These are phyloP conservation scores for Pyracantha coccinea DNA, from an alignment of 331 rosid genomes.

Conservation along the genomic window DNA sequence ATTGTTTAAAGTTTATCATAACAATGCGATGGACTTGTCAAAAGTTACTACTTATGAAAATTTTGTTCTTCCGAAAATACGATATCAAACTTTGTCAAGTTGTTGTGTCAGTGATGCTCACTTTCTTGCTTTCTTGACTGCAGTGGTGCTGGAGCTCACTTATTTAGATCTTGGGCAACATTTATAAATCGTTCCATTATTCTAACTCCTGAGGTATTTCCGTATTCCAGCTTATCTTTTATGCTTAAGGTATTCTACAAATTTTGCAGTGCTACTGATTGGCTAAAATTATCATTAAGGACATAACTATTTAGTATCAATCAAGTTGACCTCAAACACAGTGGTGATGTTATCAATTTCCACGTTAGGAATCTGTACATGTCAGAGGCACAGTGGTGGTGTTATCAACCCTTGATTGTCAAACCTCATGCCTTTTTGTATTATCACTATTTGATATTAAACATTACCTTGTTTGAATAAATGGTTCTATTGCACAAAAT, in stretches of 20 bases:
- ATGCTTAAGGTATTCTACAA: background rate
- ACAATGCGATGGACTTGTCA: background rate
- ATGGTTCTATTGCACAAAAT: background rate
- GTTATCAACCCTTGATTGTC: background rate
- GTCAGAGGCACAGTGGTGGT: background rate
- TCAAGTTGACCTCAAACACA: background rate
- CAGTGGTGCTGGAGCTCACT: conserved; percentile 98
- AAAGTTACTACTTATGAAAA: background rate
- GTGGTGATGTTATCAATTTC: background rate
- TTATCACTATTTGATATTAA: background rate
- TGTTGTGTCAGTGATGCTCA: background rate
- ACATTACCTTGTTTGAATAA: background rate
- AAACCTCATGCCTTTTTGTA: background rate
- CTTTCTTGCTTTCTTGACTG: conserved; percentile 10
- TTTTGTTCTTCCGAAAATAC: background rate
- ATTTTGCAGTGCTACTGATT: background rate
- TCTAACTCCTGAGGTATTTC: conserved; percentile 87
- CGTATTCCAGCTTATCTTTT: conserved; percentile 5
- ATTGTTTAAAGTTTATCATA: background rate
- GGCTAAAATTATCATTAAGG: background rate
- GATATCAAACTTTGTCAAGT: background rate
- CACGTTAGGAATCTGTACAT: background rate
- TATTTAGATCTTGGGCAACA: conserved; percentile 86
- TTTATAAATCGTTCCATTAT: conserved; percentile 83
- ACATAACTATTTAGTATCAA: background rate